Conservation (phyloP, 75 land plant genomes). For the Cupressus sempervirens region DNA sequence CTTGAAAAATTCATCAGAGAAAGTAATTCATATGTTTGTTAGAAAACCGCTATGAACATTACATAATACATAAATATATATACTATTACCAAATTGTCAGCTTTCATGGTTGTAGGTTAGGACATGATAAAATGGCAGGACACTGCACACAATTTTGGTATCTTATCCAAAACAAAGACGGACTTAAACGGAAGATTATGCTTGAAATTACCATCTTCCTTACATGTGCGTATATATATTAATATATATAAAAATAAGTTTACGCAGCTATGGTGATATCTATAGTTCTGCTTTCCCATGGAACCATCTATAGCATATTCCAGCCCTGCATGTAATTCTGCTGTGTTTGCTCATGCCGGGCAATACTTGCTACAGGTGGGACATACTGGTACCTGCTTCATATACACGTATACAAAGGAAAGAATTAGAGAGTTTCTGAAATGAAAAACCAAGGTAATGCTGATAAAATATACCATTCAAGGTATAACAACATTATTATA, state of each 20-base stretch:
- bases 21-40: neutral
- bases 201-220: neutral
- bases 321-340: slow-evolving; percentile 8
- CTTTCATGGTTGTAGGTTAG: neutral
- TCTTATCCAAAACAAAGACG: too few species aligned
- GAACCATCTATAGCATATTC: neutral
- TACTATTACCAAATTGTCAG: neutral
- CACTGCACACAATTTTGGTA: neutral
- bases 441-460: neutral
- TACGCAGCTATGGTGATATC: neutral
- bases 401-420: neutral
- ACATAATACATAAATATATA: neutral
- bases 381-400: neutral
- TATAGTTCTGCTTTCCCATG: neutral
- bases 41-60: neutral
- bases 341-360: neutral
- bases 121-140: neutral
- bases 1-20: neutral
- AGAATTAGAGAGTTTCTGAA: neutral
- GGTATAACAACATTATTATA: neutral
- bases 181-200: neutral
- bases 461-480: neutral
- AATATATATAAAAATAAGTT: too few species aligned
- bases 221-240: neutral
- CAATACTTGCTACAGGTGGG: neutral